phyloP scores from a whole-genome alignment of 2,329 filamentous ascomycete species.

The Mycosphaerelloides madeirae region DNA sequence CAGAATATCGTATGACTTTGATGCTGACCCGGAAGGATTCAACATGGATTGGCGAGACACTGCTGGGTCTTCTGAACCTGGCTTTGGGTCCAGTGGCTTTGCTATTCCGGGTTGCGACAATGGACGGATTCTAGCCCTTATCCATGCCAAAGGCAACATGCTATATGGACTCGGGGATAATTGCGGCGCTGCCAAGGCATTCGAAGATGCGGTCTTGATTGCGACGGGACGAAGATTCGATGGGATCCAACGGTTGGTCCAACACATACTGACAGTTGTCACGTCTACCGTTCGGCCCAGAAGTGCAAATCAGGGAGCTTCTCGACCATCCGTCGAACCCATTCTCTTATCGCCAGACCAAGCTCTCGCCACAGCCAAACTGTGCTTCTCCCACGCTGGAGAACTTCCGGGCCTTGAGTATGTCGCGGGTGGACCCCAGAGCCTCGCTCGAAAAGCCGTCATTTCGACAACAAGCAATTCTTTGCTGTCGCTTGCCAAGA shows the following conservation, averaged over 20 bases:
- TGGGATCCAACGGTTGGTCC: conserved; percentile 74
- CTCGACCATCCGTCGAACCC: conserved; percentile 49
- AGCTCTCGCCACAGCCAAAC: conserved; percentile 73
- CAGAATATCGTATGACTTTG: conserved; percentile 54
- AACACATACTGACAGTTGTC: conserved; percentile 68
- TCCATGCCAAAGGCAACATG: conserved; percentile 99
- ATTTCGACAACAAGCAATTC: conserved; percentile 95
- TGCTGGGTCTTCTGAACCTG: conserved; percentile 42
- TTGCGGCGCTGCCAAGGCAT: conserved; percentile 73
- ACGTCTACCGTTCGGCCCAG: conserved; percentile 27
- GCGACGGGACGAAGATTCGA: conserved; percentile 67
- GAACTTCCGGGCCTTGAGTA: conserved; percentile 74
- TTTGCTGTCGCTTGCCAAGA: conserved; percentile 88
- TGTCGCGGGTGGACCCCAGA: conserved; percentile 55
- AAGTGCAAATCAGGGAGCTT: conserved; percentile 26
- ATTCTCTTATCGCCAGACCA: conserved; percentile 77
- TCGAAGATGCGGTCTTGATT: conserved; percentile 91
- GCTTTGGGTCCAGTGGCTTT: conserved; percentile 78
- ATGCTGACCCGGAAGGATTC: conserved; percentile 37
- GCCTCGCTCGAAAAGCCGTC: conserved; percentile 69
- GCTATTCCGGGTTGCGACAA: conserved; percentile 81
- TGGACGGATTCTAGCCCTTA: conserved; percentile 83
- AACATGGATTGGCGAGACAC: conserved; percentile 37
- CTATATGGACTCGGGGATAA: conserved; percentile 85
- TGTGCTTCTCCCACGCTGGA: conserved; percentile 73